Evolutionary conservation across 352 stramenopile species (phyloP), one percentile per base, ranked within the genome.

Genomic region (Phytophthora constricta): DNA sequence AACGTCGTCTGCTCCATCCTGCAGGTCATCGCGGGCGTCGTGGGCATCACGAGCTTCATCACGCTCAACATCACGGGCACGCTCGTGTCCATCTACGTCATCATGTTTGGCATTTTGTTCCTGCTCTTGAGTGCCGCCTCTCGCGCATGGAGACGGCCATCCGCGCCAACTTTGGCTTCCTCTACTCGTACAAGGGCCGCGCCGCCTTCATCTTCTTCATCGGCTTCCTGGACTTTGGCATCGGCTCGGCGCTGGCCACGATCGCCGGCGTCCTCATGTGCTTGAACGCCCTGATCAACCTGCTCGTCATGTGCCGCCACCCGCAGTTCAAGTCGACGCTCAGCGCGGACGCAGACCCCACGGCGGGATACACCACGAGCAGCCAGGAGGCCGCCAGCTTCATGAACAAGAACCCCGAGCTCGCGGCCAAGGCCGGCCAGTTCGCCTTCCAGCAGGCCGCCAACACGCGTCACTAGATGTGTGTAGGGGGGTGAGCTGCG

Each of bases 151-250:
- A 96, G 74, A 75, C 61, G 39, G 79, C 72, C 49, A 96, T 96
- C 63, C 87, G 87, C 63, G 63, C 77, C 51, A 94, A 96, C 69
- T 96, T 96, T 70, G 87, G 87, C 56, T 96, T 96, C 66, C 60
- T 96, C 13, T 96, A 93, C 76, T 90, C 84, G 72, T 96, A 96
- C 79, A 92, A 92, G 60, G 87, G 87, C 37, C 84, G 87, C 59
- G 87, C 87, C 5, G 77, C 75, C 16, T 96, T 96, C 69, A 96
- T 96, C 62, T 96, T 96, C 76, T 96, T 96, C 68, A 94, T 96
- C 66, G 87, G 87, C 53, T 96, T 96, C 54, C 51, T 96, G 19
- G 86, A 94, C 77, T 96, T 96, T 58, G 87, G 87, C 50, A 96
- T 96, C 74, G 90, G 82, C 74, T 92, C 84, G 58, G 78, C 87